Evolutionary conservation across 2,329 filamentous ascomycete species (phyloP).

Genomic region (Akanthomyces dipterigenus): DNA sequence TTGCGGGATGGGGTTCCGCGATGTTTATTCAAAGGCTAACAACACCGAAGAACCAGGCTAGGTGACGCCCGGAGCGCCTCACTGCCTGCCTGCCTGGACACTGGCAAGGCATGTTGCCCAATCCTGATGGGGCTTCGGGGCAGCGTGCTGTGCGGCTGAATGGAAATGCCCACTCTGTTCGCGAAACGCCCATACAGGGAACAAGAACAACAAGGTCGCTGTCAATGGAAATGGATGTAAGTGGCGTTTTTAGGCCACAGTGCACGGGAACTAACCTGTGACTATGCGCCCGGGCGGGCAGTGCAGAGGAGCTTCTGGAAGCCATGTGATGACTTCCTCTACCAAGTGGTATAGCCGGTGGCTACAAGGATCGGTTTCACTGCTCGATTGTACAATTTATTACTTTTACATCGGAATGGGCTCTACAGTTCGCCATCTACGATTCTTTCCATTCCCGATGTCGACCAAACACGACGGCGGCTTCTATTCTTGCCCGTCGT

Average conservation of each 20-base stretch:
- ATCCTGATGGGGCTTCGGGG: not conserved
- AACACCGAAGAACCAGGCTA: not conserved
- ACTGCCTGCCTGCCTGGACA: not conserved
- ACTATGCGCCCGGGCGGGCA: not conserved
- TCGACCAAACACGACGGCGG: conserved; percentile 4
- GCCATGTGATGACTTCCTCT: not conserved
- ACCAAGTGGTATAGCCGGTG: not conserved
- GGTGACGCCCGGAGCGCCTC: conserved; percentile 1
- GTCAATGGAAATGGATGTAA: conserved; percentile 4
- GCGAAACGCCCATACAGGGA: conserved; percentile 1
- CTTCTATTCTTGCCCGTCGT: conserved; percentile 12
- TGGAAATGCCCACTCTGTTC: not conserved
- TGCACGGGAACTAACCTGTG: not conserved
- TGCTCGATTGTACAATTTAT: not conserved
- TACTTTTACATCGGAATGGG: not conserved
- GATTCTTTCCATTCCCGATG: conserved; percentile 2
- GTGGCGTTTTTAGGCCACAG: not conserved
- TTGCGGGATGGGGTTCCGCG: not conserved
- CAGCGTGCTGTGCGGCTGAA: conserved; percentile 11
- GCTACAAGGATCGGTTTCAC: not conserved
- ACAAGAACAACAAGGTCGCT: not conserved
- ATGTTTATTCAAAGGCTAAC: not conserved
- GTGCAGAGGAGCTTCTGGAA: not conserved
- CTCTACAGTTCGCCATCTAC: not conserved
- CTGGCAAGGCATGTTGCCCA: not conserved